phyloP scores from a whole-genome alignment of 2,329 filamentous ascomycete genomes.

The Aspergillus amoenus region DNA sequence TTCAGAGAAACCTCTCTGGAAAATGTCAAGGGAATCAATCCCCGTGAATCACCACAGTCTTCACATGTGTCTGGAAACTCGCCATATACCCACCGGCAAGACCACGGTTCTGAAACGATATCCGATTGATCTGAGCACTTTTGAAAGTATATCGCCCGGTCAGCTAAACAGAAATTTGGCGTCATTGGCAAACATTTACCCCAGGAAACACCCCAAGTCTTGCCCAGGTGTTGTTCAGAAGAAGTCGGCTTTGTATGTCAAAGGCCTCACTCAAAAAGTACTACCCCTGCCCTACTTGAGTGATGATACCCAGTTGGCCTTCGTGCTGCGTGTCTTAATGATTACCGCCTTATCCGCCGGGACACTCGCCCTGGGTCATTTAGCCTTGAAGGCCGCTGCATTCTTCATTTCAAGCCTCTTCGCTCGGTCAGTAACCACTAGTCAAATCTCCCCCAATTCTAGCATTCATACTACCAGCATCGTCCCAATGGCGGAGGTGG shows the following conservation, averaged over 20 bases:
- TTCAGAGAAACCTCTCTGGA: conserved; percentile 45
- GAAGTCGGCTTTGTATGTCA: conserved; percentile 20
- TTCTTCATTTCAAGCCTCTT: conserved; percentile 27
- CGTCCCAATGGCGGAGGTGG: conserved; percentile 17
- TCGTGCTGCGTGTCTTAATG: conserved; percentile 29
- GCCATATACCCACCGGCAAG: conserved; percentile 34
- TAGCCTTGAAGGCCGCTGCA: conserved; percentile 25
- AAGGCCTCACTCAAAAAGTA: conserved; percentile 26
- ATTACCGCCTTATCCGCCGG: conserved; percentile 29
- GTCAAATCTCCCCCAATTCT: conserved; percentile 16
- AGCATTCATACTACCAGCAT: conserved; percentile 21
- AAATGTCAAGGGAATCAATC: conserved; percentile 31
- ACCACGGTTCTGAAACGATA: conserved; percentile 36
- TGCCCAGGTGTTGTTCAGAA: conserved; percentile 10
- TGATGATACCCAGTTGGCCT: conserved; percentile 22
- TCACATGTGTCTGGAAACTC: conserved; percentile 45
- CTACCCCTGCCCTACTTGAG: conserved; percentile 23
- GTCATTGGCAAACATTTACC: conserved; percentile 37
- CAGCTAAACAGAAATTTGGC: conserved; percentile 50
- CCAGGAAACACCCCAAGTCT: conserved; percentile 24
- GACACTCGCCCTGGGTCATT: conserved; percentile 32
- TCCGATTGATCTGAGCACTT: conserved; percentile 49
- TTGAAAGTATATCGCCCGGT: conserved; percentile 47
- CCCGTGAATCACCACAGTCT: conserved; percentile 42
- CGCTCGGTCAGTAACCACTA: conserved; percentile 24